Conservation (phyloP, 768 basidiomycete species). For the Collybia nuda region DNA sequence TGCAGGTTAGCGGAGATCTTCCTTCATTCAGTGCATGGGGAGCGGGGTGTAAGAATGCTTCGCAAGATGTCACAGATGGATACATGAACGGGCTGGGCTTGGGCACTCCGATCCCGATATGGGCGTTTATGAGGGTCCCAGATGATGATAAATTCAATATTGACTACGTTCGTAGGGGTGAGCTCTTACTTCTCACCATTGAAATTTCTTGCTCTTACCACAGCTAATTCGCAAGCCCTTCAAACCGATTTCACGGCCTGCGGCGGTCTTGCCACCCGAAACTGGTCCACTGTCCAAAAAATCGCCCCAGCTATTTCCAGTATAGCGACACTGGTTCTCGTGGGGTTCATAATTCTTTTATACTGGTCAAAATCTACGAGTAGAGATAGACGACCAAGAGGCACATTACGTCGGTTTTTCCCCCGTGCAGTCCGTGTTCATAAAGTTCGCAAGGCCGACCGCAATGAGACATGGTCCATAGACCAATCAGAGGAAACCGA, state of each 20-base stretch:
- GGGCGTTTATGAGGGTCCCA: slow-evolving; percentile 2
- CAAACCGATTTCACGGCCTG: too few relatives aligned
- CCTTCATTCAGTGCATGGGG: slow-evolving; percentile 9
- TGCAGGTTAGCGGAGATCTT: slow-evolving; percentile 2
- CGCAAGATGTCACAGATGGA: slow-evolving; percentile 9
- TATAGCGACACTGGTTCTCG: slow-evolving; percentile 1
- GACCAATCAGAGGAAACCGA: slow-evolving; percentile 13
- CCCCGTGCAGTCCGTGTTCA: slow-evolving; percentile 5
- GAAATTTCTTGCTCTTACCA: too few relatives aligned
- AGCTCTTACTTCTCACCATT: not conserved
- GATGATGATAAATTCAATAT: slow-evolving; percentile 4
- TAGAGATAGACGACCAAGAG: not conserved
- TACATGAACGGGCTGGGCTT: slow-evolving; percentile 2
- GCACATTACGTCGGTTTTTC: not conserved
- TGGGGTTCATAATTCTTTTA: not conserved
- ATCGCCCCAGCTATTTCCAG: slow-evolving; percentile 8
- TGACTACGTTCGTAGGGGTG: slow-evolving; percentile 7
- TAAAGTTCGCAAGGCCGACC: slow-evolving; percentile 6
- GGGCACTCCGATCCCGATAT: slow-evolving; percentile 7
- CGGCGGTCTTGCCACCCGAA: not conserved
- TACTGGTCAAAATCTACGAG: slow-evolving; percentile 2
- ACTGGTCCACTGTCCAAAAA: slow-evolving; percentile 3
- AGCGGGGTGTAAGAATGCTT: slow-evolving; percentile 6
- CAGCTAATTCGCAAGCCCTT: too few relatives aligned
- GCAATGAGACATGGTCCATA: slow-evolving; percentile 12